phyloP scores from a whole-genome alignment of 495 filamentous ascomycete genomes.

The Schizothecium vesticola region DNA sequence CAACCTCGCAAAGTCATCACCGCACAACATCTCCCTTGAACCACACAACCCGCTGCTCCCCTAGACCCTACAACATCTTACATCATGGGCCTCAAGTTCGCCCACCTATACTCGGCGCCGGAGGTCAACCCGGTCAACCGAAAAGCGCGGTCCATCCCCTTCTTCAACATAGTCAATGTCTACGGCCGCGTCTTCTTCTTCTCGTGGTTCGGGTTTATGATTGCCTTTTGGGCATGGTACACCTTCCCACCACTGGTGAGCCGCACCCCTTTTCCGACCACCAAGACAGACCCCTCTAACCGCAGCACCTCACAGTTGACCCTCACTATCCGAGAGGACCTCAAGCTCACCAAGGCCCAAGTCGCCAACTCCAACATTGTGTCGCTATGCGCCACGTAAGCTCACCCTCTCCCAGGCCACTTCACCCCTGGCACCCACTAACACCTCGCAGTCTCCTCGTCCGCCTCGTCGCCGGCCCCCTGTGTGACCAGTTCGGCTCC shows the following conservation, averaged over 20 bases:
- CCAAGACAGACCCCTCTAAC: background rate
- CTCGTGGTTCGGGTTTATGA: constrained; percentile 92
- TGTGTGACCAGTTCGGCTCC: constrained; percentile 81
- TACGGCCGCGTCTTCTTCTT: constrained; percentile 94
- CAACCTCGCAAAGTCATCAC: background rate
- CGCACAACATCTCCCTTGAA: background rate
- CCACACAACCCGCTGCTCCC: no score
- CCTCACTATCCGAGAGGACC: constrained; percentile 70
- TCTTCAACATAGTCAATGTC: constrained; percentile 71
- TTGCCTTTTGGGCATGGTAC: constrained; percentile 92
- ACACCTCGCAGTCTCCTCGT: constrained; percentile 58
- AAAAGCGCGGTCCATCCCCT: constrained; percentile 75
- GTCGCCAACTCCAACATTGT: constrained; percentile 90
- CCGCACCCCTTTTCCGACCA: background rate
- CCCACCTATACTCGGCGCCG: constrained; percentile 53
- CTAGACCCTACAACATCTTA: background rate
- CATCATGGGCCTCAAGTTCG: constrained; percentile 42
- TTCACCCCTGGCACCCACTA: background rate
- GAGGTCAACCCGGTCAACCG: constrained; percentile 69
- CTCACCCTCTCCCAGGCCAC: constrained; percentile 7
- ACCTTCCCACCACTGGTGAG: constrained; percentile 78
- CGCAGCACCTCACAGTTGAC: constrained; percentile 48
- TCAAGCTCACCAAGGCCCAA: constrained; percentile 64
- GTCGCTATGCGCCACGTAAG: constrained; percentile 78
- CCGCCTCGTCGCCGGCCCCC: constrained; percentile 73